Percentiles rank a stretch among this genome's conserved stretches.
These are phyloP conservation scores for Zizania palustris DNA, from an alignment of 202 grass and related monocot species.

Conservation along the genomic window DNA sequence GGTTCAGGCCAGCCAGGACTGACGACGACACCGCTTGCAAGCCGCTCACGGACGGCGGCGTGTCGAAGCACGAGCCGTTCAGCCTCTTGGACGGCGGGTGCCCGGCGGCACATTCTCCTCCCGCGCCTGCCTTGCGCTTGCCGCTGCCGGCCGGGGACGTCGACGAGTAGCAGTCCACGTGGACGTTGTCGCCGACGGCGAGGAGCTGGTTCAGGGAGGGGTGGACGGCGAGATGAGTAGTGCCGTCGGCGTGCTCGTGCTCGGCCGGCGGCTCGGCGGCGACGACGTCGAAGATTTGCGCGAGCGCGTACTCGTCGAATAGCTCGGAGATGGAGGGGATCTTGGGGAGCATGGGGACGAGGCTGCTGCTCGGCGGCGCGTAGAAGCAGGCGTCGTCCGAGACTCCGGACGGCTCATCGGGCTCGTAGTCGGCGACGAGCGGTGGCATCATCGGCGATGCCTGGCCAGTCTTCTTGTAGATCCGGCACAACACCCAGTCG, in stretches of 20 bases:
- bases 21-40: not conserved
- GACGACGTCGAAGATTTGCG: constrained; percentile 46
- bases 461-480: constrained; percentile 79
- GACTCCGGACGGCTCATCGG: constrained; percentile 40
- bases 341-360: constrained; percentile 8
- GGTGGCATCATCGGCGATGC: constrained; percentile 47
- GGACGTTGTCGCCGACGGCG: not conserved
- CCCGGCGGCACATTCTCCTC: not conserved
- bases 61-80: constrained; percentile 47
- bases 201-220: constrained; percentile 55
- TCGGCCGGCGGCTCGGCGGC: not conserved
- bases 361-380: not conserved
- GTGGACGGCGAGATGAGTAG: constrained; percentile 36
- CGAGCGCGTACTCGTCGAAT: constrained; percentile 52
- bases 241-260: not conserved
- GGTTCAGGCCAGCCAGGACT: constrained; percentile 38
- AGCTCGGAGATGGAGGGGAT: constrained; percentile 45
- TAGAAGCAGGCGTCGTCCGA: constrained; percentile 43
- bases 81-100: constrained; percentile 37
- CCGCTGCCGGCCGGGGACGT: not conserved
- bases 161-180: constrained; percentile 22
- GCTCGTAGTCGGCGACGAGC: constrained; percentile 51
- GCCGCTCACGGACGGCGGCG: not conserved
- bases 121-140: constrained; percentile 38
- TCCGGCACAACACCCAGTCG: constrained; percentile 96